phyloP scores from a whole-genome alignment of 2,329 filamentous ascomycete species.

The Geosmithia putterillii region DNA sequence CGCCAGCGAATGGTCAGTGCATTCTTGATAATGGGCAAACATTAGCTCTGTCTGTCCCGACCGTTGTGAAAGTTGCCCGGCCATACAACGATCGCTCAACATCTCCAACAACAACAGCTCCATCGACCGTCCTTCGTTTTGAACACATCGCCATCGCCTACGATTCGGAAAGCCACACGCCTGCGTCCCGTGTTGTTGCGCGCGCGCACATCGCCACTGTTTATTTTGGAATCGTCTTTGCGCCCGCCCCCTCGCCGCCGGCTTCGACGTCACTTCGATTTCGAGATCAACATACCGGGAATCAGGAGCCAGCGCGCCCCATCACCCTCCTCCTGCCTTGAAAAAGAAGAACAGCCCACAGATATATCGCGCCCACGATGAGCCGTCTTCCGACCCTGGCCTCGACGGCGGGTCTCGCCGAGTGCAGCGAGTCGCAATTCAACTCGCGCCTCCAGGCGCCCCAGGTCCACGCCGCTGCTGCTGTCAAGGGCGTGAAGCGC shows the following conservation, averaged over 20 bases:
- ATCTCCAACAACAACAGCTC: not conserved
- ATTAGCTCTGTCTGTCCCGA: not conserved
- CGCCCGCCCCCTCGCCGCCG: not conserved
- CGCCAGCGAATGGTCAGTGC: not conserved
- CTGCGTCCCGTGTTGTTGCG: not conserved
- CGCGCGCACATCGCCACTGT: not conserved
- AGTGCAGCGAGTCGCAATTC: constrained; percentile 42
- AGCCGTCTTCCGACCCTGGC: not conserved
- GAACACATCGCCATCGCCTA: not conserved
- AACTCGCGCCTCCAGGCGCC: constrained; percentile 38
- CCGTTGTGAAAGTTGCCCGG: too few relatives aligned
- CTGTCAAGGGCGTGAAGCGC: constrained; percentile 37
- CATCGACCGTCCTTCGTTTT: not conserved
- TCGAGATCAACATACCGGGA: not conserved
- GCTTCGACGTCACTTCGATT: not conserved
- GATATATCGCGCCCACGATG: not conserved
- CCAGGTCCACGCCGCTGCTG: constrained; percentile 21
- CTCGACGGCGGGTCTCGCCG: not conserved
- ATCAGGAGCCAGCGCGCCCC: too few relatives aligned
- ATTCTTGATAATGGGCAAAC: not conserved
- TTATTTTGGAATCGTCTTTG: not conserved
- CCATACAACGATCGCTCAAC: too few relatives aligned
- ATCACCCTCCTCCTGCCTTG: too few relatives aligned
- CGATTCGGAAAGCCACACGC: not conserved
- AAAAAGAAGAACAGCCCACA: too few relatives aligned